Base-by-base conservation (phyloP, 495 filamentous ascomycete genomes). In the Talaromyces wortmannii region DNA sequence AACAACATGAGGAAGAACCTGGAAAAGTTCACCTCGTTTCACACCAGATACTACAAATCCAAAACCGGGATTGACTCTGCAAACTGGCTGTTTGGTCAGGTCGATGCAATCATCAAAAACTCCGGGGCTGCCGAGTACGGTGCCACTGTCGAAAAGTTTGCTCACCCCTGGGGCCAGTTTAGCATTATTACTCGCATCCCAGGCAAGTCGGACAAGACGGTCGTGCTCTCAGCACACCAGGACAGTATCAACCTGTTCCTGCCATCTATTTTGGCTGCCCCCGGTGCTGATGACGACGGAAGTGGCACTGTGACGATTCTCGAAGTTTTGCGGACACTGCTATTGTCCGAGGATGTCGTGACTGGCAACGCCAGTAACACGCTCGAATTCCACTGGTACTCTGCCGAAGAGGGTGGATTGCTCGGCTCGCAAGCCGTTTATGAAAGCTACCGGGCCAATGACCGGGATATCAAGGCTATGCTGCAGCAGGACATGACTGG, bases 401-500 rank as follows among this genome's bases (percentile, higher is more conserved):
- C 83, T 11, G 92, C 90, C 0, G 92, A 97, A 65, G 92, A 97
- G 67, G 90, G 89, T 15, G 92, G 92, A 32, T 75, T 97, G 57
- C 80, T 96, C 7, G 89, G 89, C 61, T 89, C 77, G 30, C 91
- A 95, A 67, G 90, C 88, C 32, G 86, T 99, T 67, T 97, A 96
- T 71, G 76, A 81, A 11, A 68, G 76, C n/a, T 99, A 99, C 65
- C 88, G 89, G 68, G 84, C 84, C 64, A 63, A 82, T 18, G 76
- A 79, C 29, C 77, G 86, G 16, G 85, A 95, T 58, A 79, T 99
- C 64, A 94, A 92, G 71, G 94, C 94, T 23, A 97, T 99, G 94
- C 78, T 99, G 45, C 95, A 99, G 76, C 94, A 99, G 69, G 94
- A 99, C 67, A 99, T 97, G 94, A 97, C 94, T 2, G 94, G 94